phyloP scores from a whole-genome alignment of 169 alveolate species.

The Theileria equi region DNA sequence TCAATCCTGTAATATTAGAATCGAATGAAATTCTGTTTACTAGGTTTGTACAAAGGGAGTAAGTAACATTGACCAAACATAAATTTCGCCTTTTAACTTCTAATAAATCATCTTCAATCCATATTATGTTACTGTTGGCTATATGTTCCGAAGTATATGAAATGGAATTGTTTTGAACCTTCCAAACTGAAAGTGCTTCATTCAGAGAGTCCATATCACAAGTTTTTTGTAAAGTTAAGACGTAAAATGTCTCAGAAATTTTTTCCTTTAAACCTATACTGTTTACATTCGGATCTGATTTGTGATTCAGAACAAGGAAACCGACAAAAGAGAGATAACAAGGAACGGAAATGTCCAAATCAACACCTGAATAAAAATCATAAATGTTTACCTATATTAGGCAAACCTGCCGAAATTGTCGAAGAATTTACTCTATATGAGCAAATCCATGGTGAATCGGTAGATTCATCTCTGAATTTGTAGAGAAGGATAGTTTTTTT shows the following conservation, averaged over 20 bases:
- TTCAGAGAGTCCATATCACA: not conserved
- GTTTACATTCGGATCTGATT: not conserved
- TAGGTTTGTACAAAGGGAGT: conserved; percentile 1
- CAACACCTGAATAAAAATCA: not conserved
- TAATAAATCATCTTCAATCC: conserved; percentile 45
- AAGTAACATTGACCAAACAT: conserved; percentile 9
- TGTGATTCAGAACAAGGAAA: conserved; percentile 3
- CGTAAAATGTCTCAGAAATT: too few species aligned
- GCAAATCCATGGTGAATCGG: conserved; percentile 43
- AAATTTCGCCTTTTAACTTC: conserved; percentile 33
- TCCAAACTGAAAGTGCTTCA: conserved; percentile 5
- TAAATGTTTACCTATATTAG: not conserved
- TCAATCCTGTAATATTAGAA: conserved; percentile 8
- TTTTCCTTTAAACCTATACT: too few species aligned
- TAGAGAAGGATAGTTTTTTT: conserved; percentile 5
- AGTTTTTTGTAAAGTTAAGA: too few species aligned
- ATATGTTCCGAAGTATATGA: not conserved
- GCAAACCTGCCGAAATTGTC: not conserved
- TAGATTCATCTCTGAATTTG: not conserved
- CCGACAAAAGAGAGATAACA: conserved; percentile 45
- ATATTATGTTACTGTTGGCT: not conserved
- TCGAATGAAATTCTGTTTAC: not conserved
- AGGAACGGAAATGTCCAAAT: conserved; percentile 19
- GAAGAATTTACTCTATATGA: conserved; percentile 42
- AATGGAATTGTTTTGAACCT: not conserved